A percentile compares a stretch with the other conserved stretches of the same genome.
phyloP scores from a whole-genome alignment of 306 rosid species.

The Pterocarpus macrocarpus region DNA sequence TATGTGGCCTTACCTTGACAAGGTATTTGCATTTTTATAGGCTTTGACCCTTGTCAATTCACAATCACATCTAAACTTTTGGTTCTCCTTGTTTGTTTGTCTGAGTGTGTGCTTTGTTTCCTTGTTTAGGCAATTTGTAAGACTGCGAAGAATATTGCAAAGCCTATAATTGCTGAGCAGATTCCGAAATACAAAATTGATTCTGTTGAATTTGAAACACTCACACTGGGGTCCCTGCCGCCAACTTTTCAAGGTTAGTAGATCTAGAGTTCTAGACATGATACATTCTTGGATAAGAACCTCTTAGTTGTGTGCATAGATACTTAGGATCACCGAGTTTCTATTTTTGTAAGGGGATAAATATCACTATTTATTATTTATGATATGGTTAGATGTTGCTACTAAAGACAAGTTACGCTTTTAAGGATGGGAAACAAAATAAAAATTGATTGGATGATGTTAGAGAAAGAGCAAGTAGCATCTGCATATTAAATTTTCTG shows the following conservation, averaged over 20 bases:
- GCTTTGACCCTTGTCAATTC: neutral
- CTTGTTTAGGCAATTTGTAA: conserved; percentile 79
- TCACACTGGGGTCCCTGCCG: conserved; percentile 85
- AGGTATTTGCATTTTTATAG: conserved; percentile 60
- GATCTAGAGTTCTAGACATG: conserved; percentile 29
- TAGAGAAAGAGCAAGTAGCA: too few species aligned
- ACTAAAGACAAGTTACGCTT: neutral
- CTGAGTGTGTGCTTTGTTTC: neutral
- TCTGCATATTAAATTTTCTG: too few species aligned
- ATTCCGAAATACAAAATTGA: conserved; percentile 88
- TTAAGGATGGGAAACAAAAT: too few species aligned
- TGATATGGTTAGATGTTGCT: neutral
- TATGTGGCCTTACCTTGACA: conserved; percentile 95
- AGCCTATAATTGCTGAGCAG: conserved; percentile 89
- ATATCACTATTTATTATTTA: neutral
- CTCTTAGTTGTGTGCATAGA: conserved; percentile 1
- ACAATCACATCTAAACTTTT: neutral
- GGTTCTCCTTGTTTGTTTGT: conserved; percentile 28
- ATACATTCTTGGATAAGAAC: conserved; percentile 14
- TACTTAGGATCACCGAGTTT: neutral
- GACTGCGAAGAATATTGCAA: conserved; percentile 74
- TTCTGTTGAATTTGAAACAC: conserved; percentile 77
- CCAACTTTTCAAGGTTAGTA: conserved; percentile 93
- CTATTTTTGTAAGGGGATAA: neutral
- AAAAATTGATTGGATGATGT: too few species aligned